These are phyloP conservation scores for Ensete glaucum DNA, from an alignment of 176 grass and related monocot genomes.

Conservation along the genomic window DNA sequence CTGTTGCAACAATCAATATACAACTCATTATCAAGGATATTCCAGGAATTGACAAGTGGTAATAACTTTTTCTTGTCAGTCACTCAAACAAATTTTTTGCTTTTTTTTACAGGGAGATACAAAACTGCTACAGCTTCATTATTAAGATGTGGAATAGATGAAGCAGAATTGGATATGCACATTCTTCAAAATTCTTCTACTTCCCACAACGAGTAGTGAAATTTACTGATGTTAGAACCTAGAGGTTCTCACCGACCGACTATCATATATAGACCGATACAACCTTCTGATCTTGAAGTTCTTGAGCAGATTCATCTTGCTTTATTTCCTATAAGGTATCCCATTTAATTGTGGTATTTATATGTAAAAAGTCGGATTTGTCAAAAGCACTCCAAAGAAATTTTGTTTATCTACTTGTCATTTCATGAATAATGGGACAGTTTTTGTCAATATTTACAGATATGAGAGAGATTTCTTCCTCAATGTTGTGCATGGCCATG, in stretches of 20 bases:
- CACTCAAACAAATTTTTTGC: not conserved
- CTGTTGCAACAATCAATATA: too few species aligned
- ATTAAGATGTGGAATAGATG: conserved; percentile 13
- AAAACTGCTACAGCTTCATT: not conserved
- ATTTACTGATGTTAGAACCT: conserved; percentile 90
- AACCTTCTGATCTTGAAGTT: conserved; percentile 76
- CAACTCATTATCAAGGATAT: too few species aligned
- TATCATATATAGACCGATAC: conserved; percentile 81
- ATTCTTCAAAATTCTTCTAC: conserved; percentile 1
- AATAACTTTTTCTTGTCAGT: not conserved
- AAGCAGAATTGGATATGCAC: not conserved
- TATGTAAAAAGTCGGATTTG: not conserved
- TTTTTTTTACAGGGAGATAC: not conserved
- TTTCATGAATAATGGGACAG: not conserved
- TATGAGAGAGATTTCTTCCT: conserved; percentile 98
- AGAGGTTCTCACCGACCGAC: conserved; percentile 53
- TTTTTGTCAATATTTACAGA: conserved; percentile 24
- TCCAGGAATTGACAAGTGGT: not conserved
- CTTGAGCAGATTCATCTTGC: conserved; percentile 84
- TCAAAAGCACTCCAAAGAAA: not conserved
- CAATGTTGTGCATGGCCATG: conserved; percentile 76
- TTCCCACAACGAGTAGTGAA: conserved; percentile 5
- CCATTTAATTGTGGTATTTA: not conserved
- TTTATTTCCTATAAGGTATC: conserved; percentile 86
- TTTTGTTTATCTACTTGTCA: not conserved